Base-by-base conservation (phyloP, 2,329 filamentous ascomycete genomes). In the Neonectria faginata region DNA sequence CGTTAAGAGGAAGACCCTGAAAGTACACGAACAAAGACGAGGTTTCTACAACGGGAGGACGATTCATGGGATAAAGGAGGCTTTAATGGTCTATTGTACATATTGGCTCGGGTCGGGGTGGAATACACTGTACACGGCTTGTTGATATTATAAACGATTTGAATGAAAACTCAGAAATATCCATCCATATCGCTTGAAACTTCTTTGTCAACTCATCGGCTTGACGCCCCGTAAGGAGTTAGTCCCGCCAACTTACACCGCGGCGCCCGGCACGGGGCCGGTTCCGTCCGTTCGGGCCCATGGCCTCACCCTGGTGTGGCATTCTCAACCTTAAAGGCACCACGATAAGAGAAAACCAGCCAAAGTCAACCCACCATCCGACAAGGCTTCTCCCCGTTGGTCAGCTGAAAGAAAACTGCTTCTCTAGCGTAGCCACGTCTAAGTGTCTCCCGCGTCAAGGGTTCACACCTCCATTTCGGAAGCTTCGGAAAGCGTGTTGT, bases 391-490 rank as follows among this genome's bases (percentile, higher is more conserved):
- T 20, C 18, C 42, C 12, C 14, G 45, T 27, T 51, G 56, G 45
- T 48, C 42, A 48, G 18, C 29, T 58, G 36, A n/a, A 25, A 25
- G 10, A 11, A 36, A 27, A 31, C 41, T 8, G 33, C 20, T 11
- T 41, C 36, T 29, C 48, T 48, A 29, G 31, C 18, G 22, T n/a
- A 39, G 27, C 18, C 25, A 33, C 29, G 22, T 42, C 39, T n/a
- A 18, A 39, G 29, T 53, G 50, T 29, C 53, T 63, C 36, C 60
- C 55, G 60, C 48, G 8, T 18, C 42, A 58, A 53, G 51, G 58
- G 47, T 62, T 57, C 50, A 39, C 56, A 48, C 60, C 50, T 50
- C 56, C 56, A n/a, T 42, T 39, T 42, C 61, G 61, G 61, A 63
- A 55, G 61, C 61, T 42, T 58, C 61, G 61, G 61, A 57, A 44